Percentiles rank a stretch among this genome's conserved stretches.
phyloP scores from a whole-genome alignment of 768 basidiomycete genomes.

The Auriscalpium vulgare region DNA sequence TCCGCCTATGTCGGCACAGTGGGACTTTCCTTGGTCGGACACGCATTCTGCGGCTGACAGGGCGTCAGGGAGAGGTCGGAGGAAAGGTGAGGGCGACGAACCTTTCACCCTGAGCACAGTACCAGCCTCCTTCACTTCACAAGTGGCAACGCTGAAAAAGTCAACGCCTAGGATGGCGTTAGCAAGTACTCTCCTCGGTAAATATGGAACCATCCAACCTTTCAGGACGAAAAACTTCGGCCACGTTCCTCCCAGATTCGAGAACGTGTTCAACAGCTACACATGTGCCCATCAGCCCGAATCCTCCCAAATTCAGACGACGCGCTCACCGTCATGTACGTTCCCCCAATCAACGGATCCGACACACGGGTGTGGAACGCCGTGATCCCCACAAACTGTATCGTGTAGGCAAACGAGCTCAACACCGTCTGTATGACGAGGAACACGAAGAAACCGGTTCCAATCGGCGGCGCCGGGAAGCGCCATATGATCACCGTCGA shows the following conservation, averaged over 20 bases:
- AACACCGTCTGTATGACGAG: conserved; percentile 77
- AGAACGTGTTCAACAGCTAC: conserved; percentile 90
- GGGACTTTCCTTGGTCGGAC: conserved; percentile 80
- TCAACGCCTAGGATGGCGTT: conserved; percentile 61
- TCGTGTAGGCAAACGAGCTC: conserved; percentile 79
- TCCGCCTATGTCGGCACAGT: conserved; percentile 70
- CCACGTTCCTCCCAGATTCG: conserved; percentile 98
- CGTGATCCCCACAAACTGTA: conserved; percentile 98
- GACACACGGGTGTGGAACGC: conserved; percentile 97
- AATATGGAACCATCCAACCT: conserved; percentile 32
- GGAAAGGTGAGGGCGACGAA: conserved; percentile 17
- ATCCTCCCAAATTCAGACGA: not conserved
- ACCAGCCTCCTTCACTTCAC: conserved; percentile 57
- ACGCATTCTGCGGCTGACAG: conserved; percentile 75
- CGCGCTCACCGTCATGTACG: conserved; percentile 90
- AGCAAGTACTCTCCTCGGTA: not conserved
- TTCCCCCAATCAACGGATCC: conserved; percentile 94
- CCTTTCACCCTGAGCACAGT: conserved; percentile 48
- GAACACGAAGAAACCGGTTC: conserved; percentile 69
- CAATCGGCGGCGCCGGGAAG: conserved; percentile 76
- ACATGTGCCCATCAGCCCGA: not conserved
- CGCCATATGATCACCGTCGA: conserved; percentile 72
- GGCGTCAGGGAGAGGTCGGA: too few species aligned
- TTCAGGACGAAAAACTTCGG: conserved; percentile 95
- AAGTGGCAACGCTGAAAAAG: conserved; percentile 77